Percentiles rank a stretch among this genome's conserved stretches.
Conservation (phyloP, 2,329 filamentous ascomycete species). For the Fusarium denticulatum region DNA sequence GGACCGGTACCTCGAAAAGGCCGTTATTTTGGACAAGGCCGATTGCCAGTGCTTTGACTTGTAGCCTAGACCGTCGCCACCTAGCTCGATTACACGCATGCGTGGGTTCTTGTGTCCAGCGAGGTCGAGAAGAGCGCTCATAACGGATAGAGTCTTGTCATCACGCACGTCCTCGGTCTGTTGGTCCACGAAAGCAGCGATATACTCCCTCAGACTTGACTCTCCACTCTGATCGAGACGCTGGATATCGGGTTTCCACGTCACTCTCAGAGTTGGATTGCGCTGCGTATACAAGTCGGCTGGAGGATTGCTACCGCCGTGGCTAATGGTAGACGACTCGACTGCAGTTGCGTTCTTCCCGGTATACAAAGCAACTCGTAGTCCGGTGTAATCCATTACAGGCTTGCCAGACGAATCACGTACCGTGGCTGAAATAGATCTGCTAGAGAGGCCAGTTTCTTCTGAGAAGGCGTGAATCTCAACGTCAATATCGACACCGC, state of each 20-base stretch:
- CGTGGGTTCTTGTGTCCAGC: background rate
- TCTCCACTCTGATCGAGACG: rapidly evolving
- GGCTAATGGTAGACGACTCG: background rate
- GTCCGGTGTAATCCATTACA: background rate
- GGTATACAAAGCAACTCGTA: background rate
- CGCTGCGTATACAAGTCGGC: background rate
- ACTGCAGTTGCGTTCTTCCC: background rate
- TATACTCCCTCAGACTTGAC: rapidly evolving
- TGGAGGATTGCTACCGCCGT: background rate
- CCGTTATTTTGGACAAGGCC: background rate
- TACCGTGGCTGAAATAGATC: background rate
- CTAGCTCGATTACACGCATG: background rate
- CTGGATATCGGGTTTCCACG: background rate
- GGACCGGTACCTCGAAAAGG: background rate
- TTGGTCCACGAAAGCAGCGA: background rate
- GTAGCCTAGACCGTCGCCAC: background rate
- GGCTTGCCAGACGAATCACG: background rate
- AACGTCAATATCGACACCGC: background rate
- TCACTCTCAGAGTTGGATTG: background rate
- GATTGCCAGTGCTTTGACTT: background rate
- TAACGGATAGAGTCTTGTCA: rapidly evolving
- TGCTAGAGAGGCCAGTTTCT: background rate
- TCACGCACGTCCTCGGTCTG: background rate
- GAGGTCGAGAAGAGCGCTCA: background rate
- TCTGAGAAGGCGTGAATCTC: background rate